Conservation (phyloP, 73 alveolate genomes). For the Stentor coeruleus region DNA sequence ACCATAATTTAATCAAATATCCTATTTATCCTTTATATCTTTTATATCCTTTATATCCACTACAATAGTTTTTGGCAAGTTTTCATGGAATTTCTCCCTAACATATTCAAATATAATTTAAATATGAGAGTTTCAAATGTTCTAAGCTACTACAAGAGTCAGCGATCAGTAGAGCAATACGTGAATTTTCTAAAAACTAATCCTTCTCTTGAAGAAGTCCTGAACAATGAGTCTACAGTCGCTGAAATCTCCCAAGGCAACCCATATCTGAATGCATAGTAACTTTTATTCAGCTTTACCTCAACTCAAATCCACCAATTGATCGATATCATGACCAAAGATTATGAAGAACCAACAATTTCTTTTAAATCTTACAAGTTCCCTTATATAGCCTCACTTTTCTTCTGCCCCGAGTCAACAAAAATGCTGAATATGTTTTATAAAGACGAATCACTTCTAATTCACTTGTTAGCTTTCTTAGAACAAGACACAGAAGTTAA, state of each 20-base stretch:
- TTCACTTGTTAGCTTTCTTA: not conserved
- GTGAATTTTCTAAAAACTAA: too few relatives aligned
- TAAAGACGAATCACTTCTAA: not conserved
- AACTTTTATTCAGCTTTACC: not conserved
- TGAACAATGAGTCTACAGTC: not conserved
- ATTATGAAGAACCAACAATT: not conserved
- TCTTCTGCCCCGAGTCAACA: not conserved
- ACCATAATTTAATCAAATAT: too few relatives aligned
- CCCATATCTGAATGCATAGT: not conserved
- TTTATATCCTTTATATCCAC: too few relatives aligned
- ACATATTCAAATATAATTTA: too few relatives aligned
- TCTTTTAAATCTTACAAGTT: not conserved
- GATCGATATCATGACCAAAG: not conserved
- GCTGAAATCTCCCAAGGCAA: not conserved
- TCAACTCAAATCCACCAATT: not conserved
- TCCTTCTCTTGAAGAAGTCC: not conserved
- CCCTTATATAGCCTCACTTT: not conserved
- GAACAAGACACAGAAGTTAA: not conserved
- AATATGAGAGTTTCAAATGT: constrained; percentile 4
- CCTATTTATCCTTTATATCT: too few relatives aligned
- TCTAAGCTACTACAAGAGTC: not conserved
- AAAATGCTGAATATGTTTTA: not conserved
- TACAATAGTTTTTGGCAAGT: too few relatives aligned
- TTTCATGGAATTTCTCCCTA: too few relatives aligned
- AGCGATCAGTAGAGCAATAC: not conserved